phyloP scores from a whole-genome alignment of 768 basidiomycete genomes.

The Panellus pusillus region DNA sequence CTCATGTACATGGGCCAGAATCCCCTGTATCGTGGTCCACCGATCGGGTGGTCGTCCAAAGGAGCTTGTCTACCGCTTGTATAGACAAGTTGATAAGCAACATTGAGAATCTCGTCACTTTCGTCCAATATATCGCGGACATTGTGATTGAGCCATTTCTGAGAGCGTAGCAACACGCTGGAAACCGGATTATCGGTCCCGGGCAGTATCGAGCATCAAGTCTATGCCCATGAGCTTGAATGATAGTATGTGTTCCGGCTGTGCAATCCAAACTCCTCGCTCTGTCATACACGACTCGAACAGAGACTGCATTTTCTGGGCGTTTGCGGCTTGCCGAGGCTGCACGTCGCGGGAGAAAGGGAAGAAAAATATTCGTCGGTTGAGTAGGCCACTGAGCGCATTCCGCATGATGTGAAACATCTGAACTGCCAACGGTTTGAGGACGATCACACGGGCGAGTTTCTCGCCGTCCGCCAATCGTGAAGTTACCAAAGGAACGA shows the following conservation, averaged over 20 bases:
- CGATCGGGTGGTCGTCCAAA: constrained; percentile 42
- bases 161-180: neutral
- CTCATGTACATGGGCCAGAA: constrained; percentile 31
- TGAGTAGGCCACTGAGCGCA: constrained; percentile 42
- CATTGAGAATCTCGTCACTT: constrained; percentile 48
- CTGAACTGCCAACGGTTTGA: constrained; percentile 46
- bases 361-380: constrained; percentile 48
- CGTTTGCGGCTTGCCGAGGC: constrained; percentile 16
- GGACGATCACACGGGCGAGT: constrained; percentile 48
- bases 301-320: constrained; percentile 29
- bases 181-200: neutral
- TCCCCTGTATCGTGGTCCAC: constrained; percentile 42
- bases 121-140: constrained; percentile 46
- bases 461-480: constrained; percentile 42
- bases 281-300: constrained; percentile 37
- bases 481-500: constrained; percentile 44
- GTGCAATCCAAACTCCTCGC: constrained; percentile 45
- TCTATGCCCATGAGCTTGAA: constrained; percentile 42
- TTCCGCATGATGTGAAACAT: constrained; percentile 51
- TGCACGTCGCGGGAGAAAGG: constrained; percentile 48
- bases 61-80: constrained; percentile 38
- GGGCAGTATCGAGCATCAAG: constrained; percentile 3
- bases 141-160: constrained; percentile 27
- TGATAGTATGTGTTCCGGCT: constrained; percentile 57
- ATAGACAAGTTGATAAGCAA: constrained; percentile 50